Base-by-base conservation (phyloP, 2,329 filamentous ascomycete species). In the Stachybotrys elegans region DNA sequence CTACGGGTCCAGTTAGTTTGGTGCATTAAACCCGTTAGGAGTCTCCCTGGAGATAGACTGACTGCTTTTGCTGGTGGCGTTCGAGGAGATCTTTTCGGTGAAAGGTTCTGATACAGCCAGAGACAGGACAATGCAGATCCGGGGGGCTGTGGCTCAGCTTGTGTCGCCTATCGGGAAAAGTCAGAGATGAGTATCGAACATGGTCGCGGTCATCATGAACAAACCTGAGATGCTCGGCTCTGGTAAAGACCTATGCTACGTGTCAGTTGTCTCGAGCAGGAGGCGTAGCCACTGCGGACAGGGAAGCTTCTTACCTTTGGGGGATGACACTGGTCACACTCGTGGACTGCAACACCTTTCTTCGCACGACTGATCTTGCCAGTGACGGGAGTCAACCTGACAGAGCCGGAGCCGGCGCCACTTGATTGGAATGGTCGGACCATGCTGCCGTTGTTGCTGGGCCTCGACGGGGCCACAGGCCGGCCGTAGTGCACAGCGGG, bases 191-290 rank as follows among this genome's bases (percentile, higher is more conserved):
- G 27, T 14, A 31, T 19, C 32, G 12, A 20, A 37, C 43, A 7
- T 22, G 13, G 12, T 17, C 58, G 59, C 5, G 31, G 13, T 51
- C 35, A n/a, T n/a, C n/a, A 35, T 20, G 31, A 42, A 55, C 65
- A 49, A 57, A 82, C 78, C 77, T 76, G 34, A 83, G 61, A 60
- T 83, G 79, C 55, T 83, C 79, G 22, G 79, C 79, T 55, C 79
- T 68, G 12, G 78, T 81, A 49, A 83, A 83, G 2, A 75, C 81
- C 79, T 82, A 46, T 3, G 16, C 8, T 16, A 16, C 39, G 27
- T 14, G 37, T 51, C 22, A 49, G 12, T 39, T 21, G 23, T 21
- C 20, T 36, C 29, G 35, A 21, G 7, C 21, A 38, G 16, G 6
- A n/a, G 27, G 22, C 19, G n/a, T 35, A 16, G n/a, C n/a, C n/a